Evolutionary conservation across 768 basidiomycete species (phyloP), one percentile per base, ranked within the genome.

Genomic region (Suillus cothurnatus): DNA sequence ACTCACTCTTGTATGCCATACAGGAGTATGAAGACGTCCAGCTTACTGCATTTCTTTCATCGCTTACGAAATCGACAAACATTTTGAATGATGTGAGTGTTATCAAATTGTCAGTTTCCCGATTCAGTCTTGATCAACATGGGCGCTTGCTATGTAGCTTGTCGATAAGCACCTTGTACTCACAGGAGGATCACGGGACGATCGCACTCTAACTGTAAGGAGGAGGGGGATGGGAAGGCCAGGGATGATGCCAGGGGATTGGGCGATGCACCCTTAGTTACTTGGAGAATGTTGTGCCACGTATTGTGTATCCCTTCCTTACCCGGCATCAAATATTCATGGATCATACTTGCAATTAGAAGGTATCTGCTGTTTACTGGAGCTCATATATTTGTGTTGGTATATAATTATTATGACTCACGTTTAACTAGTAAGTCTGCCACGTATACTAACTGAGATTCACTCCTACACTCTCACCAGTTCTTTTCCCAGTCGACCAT

Each of bases 1-100:
- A 21, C 39, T 50, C 52, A 52, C 64, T 45, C 38, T 61, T 34
- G 39, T 41, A 39, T 6, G 50, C 32, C 15, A 49, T 60, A 39
- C 70, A 97, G 95, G 97, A 99, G 86, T 94, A 96, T 77, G 92
- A 91, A 71, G 96, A 99, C 74, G 95, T 97, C 19, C 94, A 97
- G 66, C 81, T 99, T 34, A 97, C 95, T 1, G 89, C 91, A 11
- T 93, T 94, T 77, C 81, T 99, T 15, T 89, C 94, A 0, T 87
- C 89, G 17, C 77, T 99, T 65, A 98, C 96, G 8, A 96, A 95
- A 77, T 92, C 93, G 36, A 84, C 96, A 19, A 90, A 90, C 68
- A 86, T 90, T 12, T 77, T 98, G 64, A 98, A 96, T 74, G 94
- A 97, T 71, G 96, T 97, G 72, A 71, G 93, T 71, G 2, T n/a